Evolutionary conservation across 2,329 filamentous ascomycete genomes (phyloP).

Genomic region (Fusarium tjaetaba): DNA sequence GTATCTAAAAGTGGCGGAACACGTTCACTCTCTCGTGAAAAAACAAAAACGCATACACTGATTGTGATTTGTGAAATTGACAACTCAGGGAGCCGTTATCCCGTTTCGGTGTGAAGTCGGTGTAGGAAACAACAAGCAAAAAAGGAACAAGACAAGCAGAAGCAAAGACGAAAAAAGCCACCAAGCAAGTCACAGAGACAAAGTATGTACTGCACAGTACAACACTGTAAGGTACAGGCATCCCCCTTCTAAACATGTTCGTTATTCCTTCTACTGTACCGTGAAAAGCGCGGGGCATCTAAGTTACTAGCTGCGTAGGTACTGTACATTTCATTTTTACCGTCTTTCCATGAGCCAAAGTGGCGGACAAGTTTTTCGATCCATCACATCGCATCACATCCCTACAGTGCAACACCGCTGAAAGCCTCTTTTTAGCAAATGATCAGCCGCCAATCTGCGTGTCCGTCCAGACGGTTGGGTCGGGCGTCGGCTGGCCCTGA

Average conservation of each 20-base stretch:
- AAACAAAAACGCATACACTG: constrained; percentile 11
- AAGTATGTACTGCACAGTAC: neutral
- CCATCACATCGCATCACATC: constrained; percentile 28
- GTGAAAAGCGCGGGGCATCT: constrained; percentile 25
- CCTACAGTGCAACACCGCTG: constrained; percentile 22
- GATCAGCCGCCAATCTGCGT: constrained; percentile 39
- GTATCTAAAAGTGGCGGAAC: constrained; percentile 31
- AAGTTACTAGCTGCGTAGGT: neutral
- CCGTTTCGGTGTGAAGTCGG: constrained; percentile 49
- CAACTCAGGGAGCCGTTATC: constrained; percentile 28
- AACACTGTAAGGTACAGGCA: neutral
- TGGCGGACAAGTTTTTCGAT: constrained; percentile 35
- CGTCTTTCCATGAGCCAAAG: constrained; percentile 34
- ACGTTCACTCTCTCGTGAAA: constrained; percentile 4
- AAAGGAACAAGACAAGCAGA: constrained; percentile 1
- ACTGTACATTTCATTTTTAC: constrained; percentile 27
- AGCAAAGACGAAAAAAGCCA: constrained; percentile 27
- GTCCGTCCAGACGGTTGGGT: constrained; percentile 35
- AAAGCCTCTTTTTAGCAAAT: constrained; percentile 29
- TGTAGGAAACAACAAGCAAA: constrained; percentile 28
- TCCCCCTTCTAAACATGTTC: constrained; percentile 19
- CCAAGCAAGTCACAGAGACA: neutral
- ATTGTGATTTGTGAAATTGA: constrained; percentile 34
- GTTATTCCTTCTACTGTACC: constrained; percentile 15
- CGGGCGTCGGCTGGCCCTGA: constrained; percentile 31